A percentile compares a stretch with the other conserved stretches of the same genome.
These are phyloP conservation scores for Elsinoe batatas DNA, from an alignment of 2,329 filamentous ascomycete species.

Conservation along the genomic window DNA sequence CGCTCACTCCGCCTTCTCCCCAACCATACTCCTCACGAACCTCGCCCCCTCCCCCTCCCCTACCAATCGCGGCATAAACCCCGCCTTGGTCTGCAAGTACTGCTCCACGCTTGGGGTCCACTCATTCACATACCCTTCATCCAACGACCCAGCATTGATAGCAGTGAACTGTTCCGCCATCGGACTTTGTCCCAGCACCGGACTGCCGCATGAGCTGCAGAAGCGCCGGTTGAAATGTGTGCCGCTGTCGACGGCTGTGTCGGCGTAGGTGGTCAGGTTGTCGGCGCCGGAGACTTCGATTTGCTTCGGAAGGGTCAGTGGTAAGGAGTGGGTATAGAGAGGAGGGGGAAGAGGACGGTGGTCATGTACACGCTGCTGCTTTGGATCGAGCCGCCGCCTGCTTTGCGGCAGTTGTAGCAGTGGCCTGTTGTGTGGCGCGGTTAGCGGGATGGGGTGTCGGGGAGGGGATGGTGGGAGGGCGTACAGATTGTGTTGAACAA, in stretches of 20 bases:
- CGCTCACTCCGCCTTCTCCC: neutral
- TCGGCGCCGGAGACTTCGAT: neutral
- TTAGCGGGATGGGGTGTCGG: neutral
- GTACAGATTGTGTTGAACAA: conserved; percentile 8
- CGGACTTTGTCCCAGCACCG: neutral
- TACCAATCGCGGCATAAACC: conserved; percentile 4
- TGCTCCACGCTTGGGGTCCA: conserved; percentile 8
- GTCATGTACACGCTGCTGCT: conserved; percentile 7
- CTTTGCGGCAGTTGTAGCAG: conserved; percentile 13
- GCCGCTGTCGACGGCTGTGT: conserved; percentile 5
- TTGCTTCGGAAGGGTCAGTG: neutral
- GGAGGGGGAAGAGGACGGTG: neutral
- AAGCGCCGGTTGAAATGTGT: conserved; percentile 1
- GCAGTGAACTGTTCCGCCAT: conserved; percentile 3
- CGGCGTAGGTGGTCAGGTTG: neutral
- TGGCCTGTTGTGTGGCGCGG: conserved; percentile 8
- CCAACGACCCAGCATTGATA: conserved; percentile 5
- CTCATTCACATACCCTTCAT: conserved; percentile 4
- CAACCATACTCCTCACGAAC: conserved; percentile 9
- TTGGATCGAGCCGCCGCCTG: conserved; percentile 3
- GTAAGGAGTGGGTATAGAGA: neutral
- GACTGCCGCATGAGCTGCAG: conserved; percentile 1
- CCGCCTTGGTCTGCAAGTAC: conserved; percentile 8
- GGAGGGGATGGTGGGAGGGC: neutral
- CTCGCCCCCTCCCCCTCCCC: neutral